These are phyloP conservation scores for Quercus berberidifolia DNA, from an alignment of 306 rosid species.

Conservation along the genomic window DNA sequence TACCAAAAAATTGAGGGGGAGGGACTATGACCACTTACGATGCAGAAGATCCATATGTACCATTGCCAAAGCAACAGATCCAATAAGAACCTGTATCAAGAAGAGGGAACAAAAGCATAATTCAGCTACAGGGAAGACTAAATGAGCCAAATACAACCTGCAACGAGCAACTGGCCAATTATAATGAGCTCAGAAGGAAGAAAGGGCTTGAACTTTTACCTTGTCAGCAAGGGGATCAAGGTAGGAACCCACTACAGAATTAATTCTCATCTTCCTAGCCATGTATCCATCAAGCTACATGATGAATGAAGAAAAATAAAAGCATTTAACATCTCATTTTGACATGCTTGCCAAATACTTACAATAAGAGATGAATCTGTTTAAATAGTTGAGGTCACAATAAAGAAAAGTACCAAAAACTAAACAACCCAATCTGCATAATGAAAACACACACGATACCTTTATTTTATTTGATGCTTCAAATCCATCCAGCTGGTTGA, in stretches of 20 bases:
- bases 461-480: no score
- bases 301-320: no score
- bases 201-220: conserved; percentile 35
- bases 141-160: conserved; percentile 1
- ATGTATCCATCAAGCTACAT: conserved; percentile 79
- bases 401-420: no score
- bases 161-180: background rate
- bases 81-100: conserved; percentile 73
- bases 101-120: conserved; percentile 10
- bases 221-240: conserved; percentile 98
- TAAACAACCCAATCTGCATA: no score
- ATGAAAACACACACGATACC: no score
- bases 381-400: no score
- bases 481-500: no score
- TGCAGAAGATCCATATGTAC: conserved; percentile 80
- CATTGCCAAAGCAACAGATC: conserved; percentile 90
- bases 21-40: conserved; percentile 45
- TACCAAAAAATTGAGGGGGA: no score
- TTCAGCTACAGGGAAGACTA: background rate
- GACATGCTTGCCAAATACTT: no score
- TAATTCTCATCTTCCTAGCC: conserved; percentile 86
- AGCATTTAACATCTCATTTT: no score
- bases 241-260: conserved; percentile 95
- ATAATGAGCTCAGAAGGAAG: background rate
- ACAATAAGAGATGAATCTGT: no score